Evolutionary conservation across 2,329 filamentous ascomycete genomes (phyloP), one percentile per base, ranked within the genome.

Genomic region (Diaporthe aspalathi): DNA sequence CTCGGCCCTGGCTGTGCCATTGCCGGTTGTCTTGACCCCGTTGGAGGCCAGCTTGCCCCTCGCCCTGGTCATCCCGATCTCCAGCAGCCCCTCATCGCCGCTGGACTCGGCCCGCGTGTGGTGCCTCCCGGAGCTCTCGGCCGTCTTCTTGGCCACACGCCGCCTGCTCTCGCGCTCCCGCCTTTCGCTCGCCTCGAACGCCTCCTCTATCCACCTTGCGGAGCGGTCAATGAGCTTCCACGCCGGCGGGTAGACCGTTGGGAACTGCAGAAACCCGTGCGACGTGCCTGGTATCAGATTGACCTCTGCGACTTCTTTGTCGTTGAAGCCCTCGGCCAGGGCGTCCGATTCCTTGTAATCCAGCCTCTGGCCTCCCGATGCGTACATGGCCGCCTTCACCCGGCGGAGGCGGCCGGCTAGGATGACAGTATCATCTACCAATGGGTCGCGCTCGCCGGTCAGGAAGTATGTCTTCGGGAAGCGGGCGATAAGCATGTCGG

Each of bases 361-460:
- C 83, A 84, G 69, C 87, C 84, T n/a, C 83, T 88, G 57, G 85
- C 81, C 89, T 85, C 65, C 86, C 82, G 73, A 83, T 11, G 85
- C 81, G 62, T 84, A 80, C 70, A 82, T 83, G 0, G 86, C 86
- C 24, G 89, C 88, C 78, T 91, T 97, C 2, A 94, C 94, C 73
- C 95, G 90, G 8, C 94, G 87, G n/a, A 99, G 81, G 0, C 95
- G 86, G 0, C 95, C 96, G 0, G 96, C 95, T 77, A 99, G 98
- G 73, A 99, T 95, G 60, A 98, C 94, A 0, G 96, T 99, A 80
- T 99, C 96, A 78, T 99, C 96, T 0, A 98, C 96, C 0, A 99
- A 84, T 0, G 96, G 96, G 79, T 99, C 96, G 38, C 95, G 92
- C 83, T 99, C 96, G 63, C 96, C 96, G 0, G 96, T 98, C 67